phyloP scores from a whole-genome alignment of 352 stramenopile genomes.

The Phytophthora sp. region DNA sequence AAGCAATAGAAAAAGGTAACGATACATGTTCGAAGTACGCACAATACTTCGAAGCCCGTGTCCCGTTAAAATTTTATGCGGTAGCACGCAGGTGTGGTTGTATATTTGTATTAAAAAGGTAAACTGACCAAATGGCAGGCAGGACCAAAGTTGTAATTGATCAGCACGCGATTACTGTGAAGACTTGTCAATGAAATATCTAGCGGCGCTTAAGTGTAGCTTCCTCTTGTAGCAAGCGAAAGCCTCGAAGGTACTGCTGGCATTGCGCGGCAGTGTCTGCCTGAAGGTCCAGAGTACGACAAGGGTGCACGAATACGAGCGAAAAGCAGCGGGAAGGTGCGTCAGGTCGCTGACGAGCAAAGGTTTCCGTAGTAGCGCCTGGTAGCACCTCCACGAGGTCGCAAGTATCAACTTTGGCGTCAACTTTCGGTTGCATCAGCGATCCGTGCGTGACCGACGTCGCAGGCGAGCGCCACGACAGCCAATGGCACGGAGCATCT shows the following conservation, averaged over 20 bases:
- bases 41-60: too few species aligned
- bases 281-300: constrained; percentile 71
- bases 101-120: too few species aligned
- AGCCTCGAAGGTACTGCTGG: constrained; percentile 55
- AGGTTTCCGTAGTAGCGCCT: constrained; percentile 55
- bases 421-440: constrained; percentile 43
- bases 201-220: constrained; percentile 42
- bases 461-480: constrained; percentile 61
- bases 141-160: too few species aligned
- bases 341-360: constrained; percentile 46
- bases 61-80: too few species aligned
- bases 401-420: constrained; percentile 57
- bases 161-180: too few species aligned
- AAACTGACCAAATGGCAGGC: too few species aligned
- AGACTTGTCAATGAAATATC: not conserved
- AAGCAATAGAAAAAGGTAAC: constrained; percentile 33
- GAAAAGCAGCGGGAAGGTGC: constrained; percentile 58
- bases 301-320: constrained; percentile 75
- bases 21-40: too few species aligned
- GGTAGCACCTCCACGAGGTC: constrained; percentile 60
- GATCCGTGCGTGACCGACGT: constrained; percentile 20
- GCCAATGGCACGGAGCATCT: constrained; percentile 58
- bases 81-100: too few species aligned
- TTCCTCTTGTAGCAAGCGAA: constrained; percentile 63
- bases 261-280: constrained; percentile 59